Base-by-base conservation (phyloP, 1,284 basidiomycete species). In the Megacollybia platyphylla region DNA sequence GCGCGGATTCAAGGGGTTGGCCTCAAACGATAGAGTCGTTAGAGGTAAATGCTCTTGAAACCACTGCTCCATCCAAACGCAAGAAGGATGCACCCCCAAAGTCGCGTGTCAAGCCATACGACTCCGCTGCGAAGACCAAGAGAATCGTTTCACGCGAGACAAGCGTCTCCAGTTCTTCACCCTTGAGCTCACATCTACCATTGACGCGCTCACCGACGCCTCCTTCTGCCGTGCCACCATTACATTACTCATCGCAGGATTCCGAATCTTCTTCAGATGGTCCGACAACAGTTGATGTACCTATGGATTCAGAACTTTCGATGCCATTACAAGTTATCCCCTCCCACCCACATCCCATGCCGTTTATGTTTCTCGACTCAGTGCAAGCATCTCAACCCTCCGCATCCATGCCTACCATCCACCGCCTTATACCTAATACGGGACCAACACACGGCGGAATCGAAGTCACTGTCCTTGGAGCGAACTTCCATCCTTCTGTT, bases 391-490 rank as follows among this genome's bases (percentile, higher is more conserved):
- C 70, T 11, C 62, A 69, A 26, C 53, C 68, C 26, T 53, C 67
- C 24, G 54, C 76, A 31, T 70, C 75, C 24, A 52, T 70, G 27
- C 86, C 86, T 5, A 78, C 69, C 39, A 87, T 88, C 39, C 84
- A 87, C 52, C 76, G 84, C 7, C 74, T 96, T 39, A 91, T 99
- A 46, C 96, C 94, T 0, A 81, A 82, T 41, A 80, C 85, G 52
- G 94, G 96, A 5, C 93, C 94, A 5, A 89, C 87, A 11, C 79
- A 83, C 42, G 94, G 94, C 27, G 96, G 96, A 1, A 90, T 90
- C 49, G 91, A 96, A 58, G 87, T 99, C 17, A 98, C 96, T 0
- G 70, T 98, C 4, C 76, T 97, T 2, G 96, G 96, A 5, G 76
- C 84, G 36, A 86, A 90, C 57, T 97, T 99, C 64, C 74, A 84